Evolutionary conservation across 768 basidiomycete genomes (phyloP).

Genomic region (Lanmaoa pseudosensibilis): DNA sequence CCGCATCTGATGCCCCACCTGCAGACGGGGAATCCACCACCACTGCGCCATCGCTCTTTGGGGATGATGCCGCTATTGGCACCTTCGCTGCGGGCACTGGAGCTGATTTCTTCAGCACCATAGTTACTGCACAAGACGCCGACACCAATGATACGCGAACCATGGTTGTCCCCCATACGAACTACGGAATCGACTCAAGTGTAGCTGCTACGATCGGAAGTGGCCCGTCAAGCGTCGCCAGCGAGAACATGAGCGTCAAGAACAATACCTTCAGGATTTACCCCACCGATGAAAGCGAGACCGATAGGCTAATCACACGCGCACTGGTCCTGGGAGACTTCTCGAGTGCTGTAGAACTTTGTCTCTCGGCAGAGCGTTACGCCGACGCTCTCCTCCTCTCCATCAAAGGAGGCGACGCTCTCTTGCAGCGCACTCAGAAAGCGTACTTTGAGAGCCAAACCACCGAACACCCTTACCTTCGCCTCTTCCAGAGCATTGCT

Average conservation of each 20-base stretch:
- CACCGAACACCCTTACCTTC: conserved; percentile 76
- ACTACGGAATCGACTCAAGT: conserved; percentile 80
- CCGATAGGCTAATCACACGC: conserved; percentile 86
- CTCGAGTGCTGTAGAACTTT: conserved; percentile 85
- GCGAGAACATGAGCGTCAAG: conserved; percentile 48
- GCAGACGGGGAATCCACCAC: conserved; percentile 79
- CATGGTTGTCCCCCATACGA: conserved; percentile 74
- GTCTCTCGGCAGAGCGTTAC: conserved; percentile 83
- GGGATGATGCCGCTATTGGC: conserved; percentile 66
- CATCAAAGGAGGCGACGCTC: conserved; percentile 84
- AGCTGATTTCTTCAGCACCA: conserved; percentile 88
- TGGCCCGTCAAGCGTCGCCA: conserved; percentile 77
- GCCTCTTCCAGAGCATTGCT: conserved; percentile 93
- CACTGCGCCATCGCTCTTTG: conserved; percentile 85
- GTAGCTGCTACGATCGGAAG: conserved; percentile 97
- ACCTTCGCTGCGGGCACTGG: conserved; percentile 53
- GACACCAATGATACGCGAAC: conserved; percentile 33
- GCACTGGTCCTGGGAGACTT: conserved; percentile 97
- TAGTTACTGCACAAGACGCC: conserved; percentile 52
- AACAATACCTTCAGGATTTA: conserved; percentile 89
- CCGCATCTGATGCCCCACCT: conserved; percentile 64
- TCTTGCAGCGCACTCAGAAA: conserved; percentile 85
- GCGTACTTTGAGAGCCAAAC: conserved; percentile 89
- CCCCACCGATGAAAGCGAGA: conserved; percentile 81
- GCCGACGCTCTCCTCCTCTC: conserved; percentile 95